Evolutionary conservation across 2,329 filamentous ascomycete genomes (phyloP), one percentile per base, ranked within the genome.

Genomic region (Fusarium fujikuroi): DNA sequence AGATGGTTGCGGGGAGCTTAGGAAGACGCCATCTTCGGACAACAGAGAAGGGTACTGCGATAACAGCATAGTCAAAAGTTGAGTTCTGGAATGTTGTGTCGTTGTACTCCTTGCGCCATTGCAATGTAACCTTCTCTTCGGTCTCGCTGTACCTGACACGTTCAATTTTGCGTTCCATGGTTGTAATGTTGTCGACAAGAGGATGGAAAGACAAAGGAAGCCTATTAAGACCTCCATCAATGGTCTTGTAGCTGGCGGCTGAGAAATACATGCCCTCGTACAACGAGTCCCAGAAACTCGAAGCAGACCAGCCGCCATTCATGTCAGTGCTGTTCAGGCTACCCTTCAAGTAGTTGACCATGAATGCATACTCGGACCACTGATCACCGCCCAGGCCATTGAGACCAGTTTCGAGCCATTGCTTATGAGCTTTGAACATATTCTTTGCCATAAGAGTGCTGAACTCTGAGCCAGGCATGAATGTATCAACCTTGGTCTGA

Each of bases 391-490:
- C 65, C 0, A 68, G 63, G 0, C 65, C 65, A 1, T 68, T 68
- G 0, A 68, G 34, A 1, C 65, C 65, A 3, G 63, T 68, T 12
- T 68, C 63, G 0, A 68, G 63, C 63, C 63, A 68, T 12, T 68
- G 63, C 6, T 68, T 68, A 28, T 68, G 65, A 3, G 65, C 65
- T 0, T 63, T 68, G 37, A 43, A 68, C 65, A 68, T 68, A 28
- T 68, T 68, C 3, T 49, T 68, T 2, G 65, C 63, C 65, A 68
- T 68, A 0, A 68, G 63, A 5, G 63, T 68, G 16, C 63, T 68
- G 4, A 68, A 68, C 0, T 62, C 39, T 0, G 65, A 68, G 0
- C 47, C 56, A 4, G 65, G 65, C 65, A 68, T 68, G 7, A 49
- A 68, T 0, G 40, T 36, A 4, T 68, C 28, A 0, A 68, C 19